phyloP scores from a whole-genome alignment of 108 stramenopile species.

The Chaetoceros muelleri region DNA sequence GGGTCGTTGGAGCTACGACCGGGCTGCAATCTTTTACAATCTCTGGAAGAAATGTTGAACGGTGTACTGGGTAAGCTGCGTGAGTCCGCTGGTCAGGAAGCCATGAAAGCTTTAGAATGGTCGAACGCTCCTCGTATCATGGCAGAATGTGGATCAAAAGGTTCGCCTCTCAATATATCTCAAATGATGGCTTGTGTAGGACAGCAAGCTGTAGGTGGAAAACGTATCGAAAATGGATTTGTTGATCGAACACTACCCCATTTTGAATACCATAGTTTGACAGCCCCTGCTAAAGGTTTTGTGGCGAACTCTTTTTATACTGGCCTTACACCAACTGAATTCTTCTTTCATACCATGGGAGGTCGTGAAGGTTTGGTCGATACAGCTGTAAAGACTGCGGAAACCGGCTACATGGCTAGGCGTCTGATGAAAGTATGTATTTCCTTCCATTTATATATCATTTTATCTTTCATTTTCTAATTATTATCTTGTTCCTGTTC shows the following conservation, averaged over 20 bases:
- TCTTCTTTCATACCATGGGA: constrained; percentile 99
- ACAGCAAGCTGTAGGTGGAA: constrained; percentile 97
- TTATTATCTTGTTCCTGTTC: neutral
- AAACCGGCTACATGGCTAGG: constrained; percentile 99
- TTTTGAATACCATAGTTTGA: constrained; percentile 77
- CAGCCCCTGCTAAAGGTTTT: constrained; percentile 95
- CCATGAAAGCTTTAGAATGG: constrained; percentile 85
- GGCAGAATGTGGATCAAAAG: constrained; percentile 99
- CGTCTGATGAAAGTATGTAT: constrained; percentile 89
- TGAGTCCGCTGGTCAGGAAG: constrained; percentile 90
- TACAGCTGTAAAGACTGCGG: constrained; percentile 99
- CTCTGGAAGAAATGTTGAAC: constrained; percentile 93
- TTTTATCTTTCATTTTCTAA: constrained; percentile 1
- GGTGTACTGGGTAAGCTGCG: constrained; percentile 90
- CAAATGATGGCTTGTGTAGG: constrained; percentile 99
- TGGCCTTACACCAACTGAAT: constrained; percentile 98
- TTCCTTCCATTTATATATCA: neutral
- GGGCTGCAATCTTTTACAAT: constrained; percentile 92
- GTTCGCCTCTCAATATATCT: constrained; percentile 95
- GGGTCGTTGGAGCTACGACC: constrained; percentile 86
- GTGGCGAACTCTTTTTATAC: constrained; percentile 94
- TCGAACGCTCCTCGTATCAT: constrained; percentile 88
- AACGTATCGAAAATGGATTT: constrained; percentile 96
- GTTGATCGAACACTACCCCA: constrained; percentile 91
- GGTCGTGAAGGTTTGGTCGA: constrained; percentile 98